Evolutionary conservation across 176 grass and related monocot genomes (phyloP).

Genomic region (Oryza rufipogon): DNA sequence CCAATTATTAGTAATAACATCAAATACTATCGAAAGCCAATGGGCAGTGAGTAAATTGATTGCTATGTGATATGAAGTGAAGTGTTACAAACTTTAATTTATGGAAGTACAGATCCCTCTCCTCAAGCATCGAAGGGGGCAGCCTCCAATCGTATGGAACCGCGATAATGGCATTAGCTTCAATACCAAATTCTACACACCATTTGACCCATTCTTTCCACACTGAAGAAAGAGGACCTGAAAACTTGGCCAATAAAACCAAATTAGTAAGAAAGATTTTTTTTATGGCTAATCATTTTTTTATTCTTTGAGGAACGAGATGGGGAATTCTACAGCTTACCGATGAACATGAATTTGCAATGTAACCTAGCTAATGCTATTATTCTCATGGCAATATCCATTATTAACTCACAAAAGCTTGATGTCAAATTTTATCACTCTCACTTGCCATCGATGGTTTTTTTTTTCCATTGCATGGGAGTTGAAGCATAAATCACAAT

Average conservation of each 20-base stretch:
- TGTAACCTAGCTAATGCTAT: neutral
- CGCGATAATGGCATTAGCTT: constrained; percentile 93
- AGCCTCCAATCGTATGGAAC: constrained; percentile 98
- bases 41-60: neutral
- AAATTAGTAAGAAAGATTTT: constrained; percentile 31
- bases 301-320: neutral
- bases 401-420: constrained; percentile 2
- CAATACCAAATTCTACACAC: constrained; percentile 98
- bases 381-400: neutral
- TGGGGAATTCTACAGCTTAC: neutral
- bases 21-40: neutral
- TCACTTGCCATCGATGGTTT: neutral
- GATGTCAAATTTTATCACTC: neutral
- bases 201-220: constrained; percentile 99
- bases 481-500: neutral
- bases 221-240: constrained; percentile 94
- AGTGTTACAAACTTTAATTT: constrained; percentile 80
- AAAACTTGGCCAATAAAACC: constrained; percentile 48
- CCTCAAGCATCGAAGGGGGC: constrained; percentile 80
- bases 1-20: constrained; percentile 17
- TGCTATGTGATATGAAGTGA: constrained; percentile 28
- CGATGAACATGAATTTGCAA: neutral
- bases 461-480: neutral
- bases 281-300: neutral
- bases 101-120: constrained; percentile 97